phyloP scores from a whole-genome alignment of 2,329 filamentous ascomycete species.

The Penicillium frequentans region DNA sequence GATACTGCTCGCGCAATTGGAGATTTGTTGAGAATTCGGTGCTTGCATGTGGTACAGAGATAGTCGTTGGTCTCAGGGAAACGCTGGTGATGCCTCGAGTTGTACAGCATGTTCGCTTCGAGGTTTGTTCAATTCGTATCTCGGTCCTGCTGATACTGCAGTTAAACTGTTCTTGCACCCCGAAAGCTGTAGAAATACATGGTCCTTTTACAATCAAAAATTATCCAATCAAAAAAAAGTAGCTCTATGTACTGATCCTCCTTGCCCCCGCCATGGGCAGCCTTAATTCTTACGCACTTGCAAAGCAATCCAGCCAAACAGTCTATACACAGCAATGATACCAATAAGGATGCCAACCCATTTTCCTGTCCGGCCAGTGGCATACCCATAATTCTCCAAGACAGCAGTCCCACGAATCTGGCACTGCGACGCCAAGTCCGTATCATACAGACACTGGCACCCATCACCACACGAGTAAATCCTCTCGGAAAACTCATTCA shows the following conservation, averaged over 20 bases:
- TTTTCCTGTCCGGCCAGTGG: constrained; percentile 60
- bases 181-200: not conserved
- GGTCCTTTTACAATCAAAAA: not conserved
- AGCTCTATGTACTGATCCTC: not conserved
- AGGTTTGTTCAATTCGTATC: not conserved
- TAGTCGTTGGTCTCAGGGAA: not conserved
- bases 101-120: not conserved
- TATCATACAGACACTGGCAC: constrained; percentile 72
- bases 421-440: constrained; percentile 62
- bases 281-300: constrained; percentile 11
- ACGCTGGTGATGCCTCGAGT: not conserved
- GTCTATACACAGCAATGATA: constrained; percentile 71
- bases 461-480: constrained; percentile 61
- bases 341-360: constrained; percentile 76
- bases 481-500: constrained; percentile 74
- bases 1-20: not conserved
- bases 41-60: not conserved
- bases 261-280: not conserved
- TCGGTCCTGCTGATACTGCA: not conserved
- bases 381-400: constrained; percentile 68
- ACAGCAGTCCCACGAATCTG: constrained; percentile 71
- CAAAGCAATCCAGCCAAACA: constrained; percentile 67
- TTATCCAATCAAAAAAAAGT: too few species aligned
- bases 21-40: not conserved
- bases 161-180: not conserved